Evolutionary conservation across 768 basidiomycete species (phyloP), one percentile per base, ranked within the genome.

Genomic region (Lentinula boryana): DNA sequence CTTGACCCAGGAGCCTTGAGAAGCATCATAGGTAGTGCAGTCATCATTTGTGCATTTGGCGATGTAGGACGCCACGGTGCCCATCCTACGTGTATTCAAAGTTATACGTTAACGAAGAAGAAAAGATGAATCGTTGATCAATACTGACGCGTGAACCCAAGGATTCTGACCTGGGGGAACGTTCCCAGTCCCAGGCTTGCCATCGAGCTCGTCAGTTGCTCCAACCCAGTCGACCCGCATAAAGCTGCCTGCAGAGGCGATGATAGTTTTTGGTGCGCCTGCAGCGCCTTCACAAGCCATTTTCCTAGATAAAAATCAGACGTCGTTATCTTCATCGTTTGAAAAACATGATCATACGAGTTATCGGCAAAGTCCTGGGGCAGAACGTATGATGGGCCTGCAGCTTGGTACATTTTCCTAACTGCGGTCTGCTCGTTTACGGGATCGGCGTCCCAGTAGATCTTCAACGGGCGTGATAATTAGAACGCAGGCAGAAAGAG

Each of bases 111-210:
- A 58, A 35, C 8, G 35, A 13, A 46, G 0, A 43, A 49, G 8
- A 18, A 40, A n/a, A 50, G n/a, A 54, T 15, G 41, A 12, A 46
- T 18, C 9, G 4, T 18, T 27, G 27, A 27, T 27, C 27, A n/a
- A 38, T 31, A 62, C 57, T 43, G 27, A 62, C 59, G 63, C 63
- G 41, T 63, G 63, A 13, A 63, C 63, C 60, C 60, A 63, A 35
- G 63, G 63, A 35, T 63, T 51, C 3, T 53, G 43, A 36, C 46
- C 56, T 23, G 40, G 8, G 12, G 40, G 48, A 35, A 60, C 46
- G 46, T 35, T 43, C 32, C 46, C 63, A 36, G 58, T 58, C 13
- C 62, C 62, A n/a, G 62, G 38, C 33, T 61, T 60, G 54, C 56
- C 51, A 21, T 48, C 44, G 31, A 63, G 63, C 60, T 63, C 63